These are phyloP conservation scores for Plectosphaerella sp. DNA, from an alignment of 2,329 filamentous ascomycete genomes.

Conservation along the genomic window DNA sequence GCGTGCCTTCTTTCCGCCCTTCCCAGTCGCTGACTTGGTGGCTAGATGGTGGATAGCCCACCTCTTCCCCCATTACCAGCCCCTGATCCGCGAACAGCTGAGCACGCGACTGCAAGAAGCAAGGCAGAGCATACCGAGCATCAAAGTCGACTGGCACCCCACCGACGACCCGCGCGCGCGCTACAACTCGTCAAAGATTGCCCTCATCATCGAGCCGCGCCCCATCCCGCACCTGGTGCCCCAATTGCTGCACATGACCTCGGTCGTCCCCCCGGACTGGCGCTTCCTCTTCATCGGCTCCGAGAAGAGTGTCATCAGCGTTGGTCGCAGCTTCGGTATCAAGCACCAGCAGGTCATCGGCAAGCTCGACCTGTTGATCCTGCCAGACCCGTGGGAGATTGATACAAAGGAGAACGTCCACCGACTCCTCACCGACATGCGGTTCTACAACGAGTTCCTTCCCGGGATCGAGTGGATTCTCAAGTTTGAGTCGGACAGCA, in stretches of 20 bases:
- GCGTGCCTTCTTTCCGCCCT: neutral
- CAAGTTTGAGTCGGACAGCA: slow-evolving; percentile 51
- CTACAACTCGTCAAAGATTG: slow-evolving; percentile 46
- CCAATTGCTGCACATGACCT: slow-evolving; percentile 46
- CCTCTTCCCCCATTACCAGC: slow-evolving; percentile 37
- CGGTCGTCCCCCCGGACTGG: slow-evolving; percentile 53
- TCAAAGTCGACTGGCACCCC: slow-evolving; percentile 34
- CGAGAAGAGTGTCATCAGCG: slow-evolving; percentile 37
- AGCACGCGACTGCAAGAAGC: slow-evolving; percentile 33
- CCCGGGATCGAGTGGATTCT: slow-evolving; percentile 49
- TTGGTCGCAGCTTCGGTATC: slow-evolving; percentile 40
- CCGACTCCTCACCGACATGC: slow-evolving; percentile 42
- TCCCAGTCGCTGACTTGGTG: neutral
- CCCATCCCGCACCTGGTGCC: slow-evolving; percentile 43
- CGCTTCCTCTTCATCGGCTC: slow-evolving; percentile 50
- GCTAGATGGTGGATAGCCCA: slow-evolving; percentile 43
- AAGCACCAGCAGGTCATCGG: slow-evolving; percentile 44
- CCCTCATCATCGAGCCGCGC: slow-evolving; percentile 46
- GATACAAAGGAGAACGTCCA: slow-evolving; percentile 42
- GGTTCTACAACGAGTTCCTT: slow-evolving; percentile 49
- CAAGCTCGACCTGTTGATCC: slow-evolving; percentile 45
- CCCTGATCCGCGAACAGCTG: slow-evolving; percentile 33
- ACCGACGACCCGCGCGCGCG: slow-evolving; percentile 24
- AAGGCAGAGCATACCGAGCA: slow-evolving; percentile 30
- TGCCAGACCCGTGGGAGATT: slow-evolving; percentile 44